These are phyloP conservation scores for Chiua sp. DNA, from an alignment of 1,284 basidiomycete genomes.

Conservation along the genomic window DNA sequence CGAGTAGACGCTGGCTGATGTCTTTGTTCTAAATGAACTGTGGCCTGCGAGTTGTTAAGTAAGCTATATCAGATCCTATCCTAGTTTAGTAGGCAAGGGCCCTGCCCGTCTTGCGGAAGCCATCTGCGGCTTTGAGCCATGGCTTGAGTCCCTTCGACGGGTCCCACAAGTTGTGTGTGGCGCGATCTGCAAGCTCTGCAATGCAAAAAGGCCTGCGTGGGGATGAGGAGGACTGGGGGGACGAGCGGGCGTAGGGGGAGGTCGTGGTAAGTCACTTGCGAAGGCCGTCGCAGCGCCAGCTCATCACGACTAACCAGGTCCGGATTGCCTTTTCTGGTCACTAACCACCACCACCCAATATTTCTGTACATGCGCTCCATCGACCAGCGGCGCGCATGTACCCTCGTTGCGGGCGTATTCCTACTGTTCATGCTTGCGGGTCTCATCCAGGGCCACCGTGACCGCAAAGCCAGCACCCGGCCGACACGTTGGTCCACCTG, in stretches of 20 bases:
- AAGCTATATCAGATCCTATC: too few species aligned
- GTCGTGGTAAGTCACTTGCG: constrained; percentile 28
- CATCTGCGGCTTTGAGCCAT: constrained; percentile 43
- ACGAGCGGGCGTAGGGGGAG: constrained; percentile 27
- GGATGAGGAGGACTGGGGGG: constrained; percentile 26
- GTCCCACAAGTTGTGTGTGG: constrained; percentile 38
- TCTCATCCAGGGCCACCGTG: constrained; percentile 48
- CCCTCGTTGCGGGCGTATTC: constrained; percentile 55
- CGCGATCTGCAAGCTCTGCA: constrained; percentile 43
- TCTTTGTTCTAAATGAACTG: too few species aligned
- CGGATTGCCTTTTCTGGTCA: constrained; percentile 29
- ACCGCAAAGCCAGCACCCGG: constrained; percentile 13
- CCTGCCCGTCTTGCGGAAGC: constrained; percentile 39
- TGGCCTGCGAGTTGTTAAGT: too few species aligned
- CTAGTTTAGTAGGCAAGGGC: too few species aligned
- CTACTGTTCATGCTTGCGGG: constrained; percentile 63
- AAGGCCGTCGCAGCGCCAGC: constrained; percentile 21
- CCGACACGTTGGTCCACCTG: constrained; percentile 18
- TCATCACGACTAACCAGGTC: constrained; percentile 10
- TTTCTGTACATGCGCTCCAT: constrained; percentile 23
- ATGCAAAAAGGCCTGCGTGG: constrained; percentile 38
- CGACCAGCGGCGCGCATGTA: constrained; percentile 36
- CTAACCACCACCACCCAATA: neutral
- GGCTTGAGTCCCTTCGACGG: constrained; percentile 41
- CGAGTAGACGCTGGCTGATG: too few species aligned